Evolutionary conservation across 345 rosid genomes (phyloP).

Genomic region (Psidium guajava): DNA sequence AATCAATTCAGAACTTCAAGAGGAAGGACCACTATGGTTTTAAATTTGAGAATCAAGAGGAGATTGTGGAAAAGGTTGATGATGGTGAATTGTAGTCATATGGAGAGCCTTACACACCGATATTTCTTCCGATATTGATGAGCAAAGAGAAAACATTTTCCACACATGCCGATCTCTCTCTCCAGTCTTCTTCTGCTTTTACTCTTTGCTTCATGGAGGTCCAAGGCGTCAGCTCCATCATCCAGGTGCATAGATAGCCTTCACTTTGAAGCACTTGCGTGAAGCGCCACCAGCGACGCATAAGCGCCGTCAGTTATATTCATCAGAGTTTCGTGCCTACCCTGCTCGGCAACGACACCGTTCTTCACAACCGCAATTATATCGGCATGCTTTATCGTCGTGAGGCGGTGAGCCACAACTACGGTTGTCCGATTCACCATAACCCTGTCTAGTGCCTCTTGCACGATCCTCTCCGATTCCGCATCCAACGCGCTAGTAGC

Average conservation of each 20-base stretch:
- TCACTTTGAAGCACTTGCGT: conserved; percentile 6
- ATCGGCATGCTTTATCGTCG: conserved; percentile 48
- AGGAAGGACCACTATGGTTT: too few relatives aligned
- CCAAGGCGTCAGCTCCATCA: conserved; percentile 73
- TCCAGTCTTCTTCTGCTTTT: not conserved
- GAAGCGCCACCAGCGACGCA: conserved; percentile 54
- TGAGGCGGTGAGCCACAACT: conserved; percentile 56
- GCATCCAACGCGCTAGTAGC: conserved; percentile 76
- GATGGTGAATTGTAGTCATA: too few relatives aligned
- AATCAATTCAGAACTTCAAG: too few relatives aligned
- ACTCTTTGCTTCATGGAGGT: conserved; percentile 58
- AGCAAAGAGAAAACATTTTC: too few relatives aligned
- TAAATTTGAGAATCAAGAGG: too few relatives aligned
- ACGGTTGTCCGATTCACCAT: conserved; percentile 53
- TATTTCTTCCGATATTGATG: too few relatives aligned
- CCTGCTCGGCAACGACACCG: conserved; percentile 55
- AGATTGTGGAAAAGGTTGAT: too few relatives aligned
- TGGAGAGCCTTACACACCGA: too few relatives aligned
- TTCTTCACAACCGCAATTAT: conserved; percentile 58
- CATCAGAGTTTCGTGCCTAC: conserved; percentile 43
- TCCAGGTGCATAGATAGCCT: conserved; percentile 31
- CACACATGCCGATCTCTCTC: too few relatives aligned
- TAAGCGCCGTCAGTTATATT: conserved; percentile 40
- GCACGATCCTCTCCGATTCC: conserved; percentile 53
- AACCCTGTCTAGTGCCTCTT: conserved; percentile 58